Evolutionary conservation across 2,329 filamentous ascomycete genomes (phyloP).

Genomic region (Cryphonectria nitschkei): DNA sequence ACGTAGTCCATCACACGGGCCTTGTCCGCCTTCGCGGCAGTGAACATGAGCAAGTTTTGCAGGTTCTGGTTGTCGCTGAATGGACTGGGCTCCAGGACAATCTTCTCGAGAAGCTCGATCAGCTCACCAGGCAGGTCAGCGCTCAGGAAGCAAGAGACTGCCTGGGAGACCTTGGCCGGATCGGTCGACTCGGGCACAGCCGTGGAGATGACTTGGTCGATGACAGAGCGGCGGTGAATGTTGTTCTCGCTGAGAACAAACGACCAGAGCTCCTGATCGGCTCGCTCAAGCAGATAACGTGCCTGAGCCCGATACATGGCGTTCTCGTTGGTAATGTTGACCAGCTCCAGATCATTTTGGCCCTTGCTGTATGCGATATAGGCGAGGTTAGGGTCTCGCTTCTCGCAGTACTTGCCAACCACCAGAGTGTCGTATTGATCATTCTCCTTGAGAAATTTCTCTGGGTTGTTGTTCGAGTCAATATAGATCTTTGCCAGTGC

Average conservation of each 20-base stretch:
- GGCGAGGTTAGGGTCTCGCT: conserved; percentile 93
- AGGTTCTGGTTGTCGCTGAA: conserved; percentile 98
- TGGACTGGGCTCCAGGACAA: conserved; percentile 97
- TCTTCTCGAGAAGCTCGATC: conserved; percentile 98
- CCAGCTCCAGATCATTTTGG: conserved; percentile 94
- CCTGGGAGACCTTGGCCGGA: conserved; percentile 91
- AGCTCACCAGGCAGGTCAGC: conserved; percentile 91
- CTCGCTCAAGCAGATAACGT: conserved; percentile 88
- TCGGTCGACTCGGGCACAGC: conserved; percentile 92
- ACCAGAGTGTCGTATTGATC: conserved; percentile 91
- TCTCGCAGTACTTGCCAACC: conserved; percentile 98
- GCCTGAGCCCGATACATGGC: conserved; percentile 99
- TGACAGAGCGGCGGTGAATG: conserved; percentile 86
- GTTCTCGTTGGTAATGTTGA: conserved; percentile 98
- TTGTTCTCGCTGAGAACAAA: conserved; percentile 97
- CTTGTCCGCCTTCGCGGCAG: conserved; percentile 96
- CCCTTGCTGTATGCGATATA: conserved; percentile 96
- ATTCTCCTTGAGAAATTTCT: conserved; percentile 97
- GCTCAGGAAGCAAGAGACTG: conserved; percentile 89
- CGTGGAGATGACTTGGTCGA: conserved; percentile 95
- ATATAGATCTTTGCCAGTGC: conserved; percentile 99
- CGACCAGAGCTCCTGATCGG: conserved; percentile 87
- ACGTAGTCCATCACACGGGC: conserved; percentile 95
- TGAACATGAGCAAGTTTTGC: conserved; percentile 95
- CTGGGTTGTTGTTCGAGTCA: conserved; percentile 96